Conservation (phyloP, 306 rosid species). For the Ochetophila trinervis region DNA sequence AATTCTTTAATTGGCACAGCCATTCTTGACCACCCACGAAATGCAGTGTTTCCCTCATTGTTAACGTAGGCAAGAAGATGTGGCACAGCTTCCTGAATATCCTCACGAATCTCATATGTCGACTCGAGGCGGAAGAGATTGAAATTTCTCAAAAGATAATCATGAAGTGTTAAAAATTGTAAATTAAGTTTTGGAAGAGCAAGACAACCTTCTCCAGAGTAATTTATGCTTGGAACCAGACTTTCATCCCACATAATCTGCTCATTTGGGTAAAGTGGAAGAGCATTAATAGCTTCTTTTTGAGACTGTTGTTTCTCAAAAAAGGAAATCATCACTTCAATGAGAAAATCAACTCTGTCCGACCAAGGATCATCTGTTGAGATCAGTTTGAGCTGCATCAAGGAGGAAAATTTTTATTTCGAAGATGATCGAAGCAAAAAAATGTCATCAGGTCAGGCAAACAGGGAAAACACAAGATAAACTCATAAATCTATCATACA, state of each 20-base stretch:
- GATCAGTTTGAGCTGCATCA: conserved; percentile 84
- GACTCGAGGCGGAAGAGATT: conserved; percentile 97
- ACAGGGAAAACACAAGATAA: background rate
- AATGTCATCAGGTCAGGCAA: background rate
- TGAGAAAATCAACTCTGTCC: conserved; percentile 83
- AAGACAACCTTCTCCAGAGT: conserved; percentile 96
- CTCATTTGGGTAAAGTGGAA: conserved; percentile 96
- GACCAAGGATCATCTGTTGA: conserved; percentile 95
- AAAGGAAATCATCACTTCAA: conserved; percentile 90
- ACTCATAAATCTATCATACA: background rate
- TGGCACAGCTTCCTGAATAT: conserved; percentile 93
- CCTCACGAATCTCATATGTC: conserved; percentile 97
- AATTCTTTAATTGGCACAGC: conserved; percentile 87
- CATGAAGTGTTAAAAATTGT: conserved; percentile 96
- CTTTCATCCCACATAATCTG: conserved; percentile 99
- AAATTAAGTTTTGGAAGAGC: conserved; percentile 97
- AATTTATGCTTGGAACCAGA: conserved; percentile 95
- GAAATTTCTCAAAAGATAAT: conserved; percentile 89
- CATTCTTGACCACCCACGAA: conserved; percentile 99
- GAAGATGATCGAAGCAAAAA: background rate
- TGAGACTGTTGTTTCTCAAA: conserved; percentile 96
- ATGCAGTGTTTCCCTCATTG: conserved; percentile 81
- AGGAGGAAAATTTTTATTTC: background rate
- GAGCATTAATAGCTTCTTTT: conserved; percentile 95
- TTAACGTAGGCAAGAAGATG: conserved; percentile 91